phyloP scores from a whole-genome alignment of 805 yeast genomes.

The Schwanniomyces pseudopolymorphus region DNA sequence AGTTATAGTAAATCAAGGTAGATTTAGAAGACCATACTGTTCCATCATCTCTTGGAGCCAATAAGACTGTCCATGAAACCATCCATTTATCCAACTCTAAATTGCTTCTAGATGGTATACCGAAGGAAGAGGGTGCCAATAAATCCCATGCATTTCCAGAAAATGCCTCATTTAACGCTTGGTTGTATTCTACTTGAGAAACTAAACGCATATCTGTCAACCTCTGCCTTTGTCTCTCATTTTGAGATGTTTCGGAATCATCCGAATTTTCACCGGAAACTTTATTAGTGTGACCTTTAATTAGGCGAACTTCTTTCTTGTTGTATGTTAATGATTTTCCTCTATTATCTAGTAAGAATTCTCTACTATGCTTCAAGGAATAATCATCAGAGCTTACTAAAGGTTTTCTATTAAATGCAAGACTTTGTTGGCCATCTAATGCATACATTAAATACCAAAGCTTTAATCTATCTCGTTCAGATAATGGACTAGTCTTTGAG shows the following conservation, averaged over 20 bases:
- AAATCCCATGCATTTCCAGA: slow-evolving; percentile 61
- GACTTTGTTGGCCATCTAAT: slow-evolving; percentile 67
- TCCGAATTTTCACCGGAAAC: not conserved
- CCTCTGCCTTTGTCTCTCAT: slow-evolving; percentile 3
- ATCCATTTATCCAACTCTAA: slow-evolving; percentile 73
- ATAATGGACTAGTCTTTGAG: slow-evolving; percentile 6
- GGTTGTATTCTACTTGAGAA: slow-evolving; percentile 67
- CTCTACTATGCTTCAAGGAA: slow-evolving; percentile 41
- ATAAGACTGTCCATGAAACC: slow-evolving; percentile 74
- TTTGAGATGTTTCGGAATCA: not conserved
- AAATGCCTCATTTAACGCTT: slow-evolving; percentile 59
- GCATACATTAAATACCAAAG: slow-evolving; percentile 67
- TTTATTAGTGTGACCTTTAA: slow-evolving; percentile 1
- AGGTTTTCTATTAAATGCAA: slow-evolving; percentile 58
- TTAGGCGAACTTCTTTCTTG: not conserved
- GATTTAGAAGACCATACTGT: slow-evolving; percentile 68
- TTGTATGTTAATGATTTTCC: not conserved
- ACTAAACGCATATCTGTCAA: slow-evolving; percentile 55
- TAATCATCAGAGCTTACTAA: slow-evolving; percentile 50
- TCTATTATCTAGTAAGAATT: slow-evolving; percentile 24
- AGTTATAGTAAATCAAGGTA: slow-evolving; percentile 66
- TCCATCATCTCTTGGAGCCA: slow-evolving; percentile 58
- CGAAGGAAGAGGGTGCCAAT: slow-evolving; percentile 59
- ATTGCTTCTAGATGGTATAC: slow-evolving; percentile 66
- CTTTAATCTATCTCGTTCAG: slow-evolving; percentile 49